Conservation (phyloP, 768 basidiomycete genomes). For the Porphyrellus cyaneotinctus region DNA sequence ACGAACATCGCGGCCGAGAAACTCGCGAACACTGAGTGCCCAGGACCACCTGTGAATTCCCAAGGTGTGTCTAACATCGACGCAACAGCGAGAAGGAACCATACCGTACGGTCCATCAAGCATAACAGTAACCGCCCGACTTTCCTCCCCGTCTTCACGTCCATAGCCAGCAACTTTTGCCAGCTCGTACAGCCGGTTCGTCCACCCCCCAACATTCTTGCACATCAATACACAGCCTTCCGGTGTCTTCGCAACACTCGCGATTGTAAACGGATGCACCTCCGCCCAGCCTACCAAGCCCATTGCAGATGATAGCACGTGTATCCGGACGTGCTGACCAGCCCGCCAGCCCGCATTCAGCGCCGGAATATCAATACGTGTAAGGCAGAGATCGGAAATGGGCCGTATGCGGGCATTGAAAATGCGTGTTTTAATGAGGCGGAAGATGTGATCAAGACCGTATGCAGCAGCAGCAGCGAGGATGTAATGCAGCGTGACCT, state of each 20-base stretch:
- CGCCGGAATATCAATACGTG: constrained; percentile 43
- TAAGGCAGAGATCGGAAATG: constrained; percentile 43
- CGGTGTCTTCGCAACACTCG: constrained; percentile 37
- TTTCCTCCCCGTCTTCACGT: constrained; percentile 24
- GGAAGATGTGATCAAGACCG: constrained; percentile 42
- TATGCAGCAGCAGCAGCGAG: constrained; percentile 39
- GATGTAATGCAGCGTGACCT: constrained; percentile 38
- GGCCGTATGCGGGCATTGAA: constrained; percentile 41
- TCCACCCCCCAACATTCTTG: constrained; percentile 52
- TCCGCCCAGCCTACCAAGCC: constrained; percentile 40
- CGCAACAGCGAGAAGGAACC: background rate
- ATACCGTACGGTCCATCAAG: constrained; percentile 55
- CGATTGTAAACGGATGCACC: constrained; percentile 52
- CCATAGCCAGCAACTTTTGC: constrained; percentile 36
- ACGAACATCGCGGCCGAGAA: constrained; percentile 54
- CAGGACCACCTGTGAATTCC: constrained; percentile 34
- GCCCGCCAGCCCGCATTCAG: constrained; percentile 53
- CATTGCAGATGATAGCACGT: constrained; percentile 40
- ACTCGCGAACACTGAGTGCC: constrained; percentile 44
- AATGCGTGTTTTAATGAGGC: constrained; percentile 46
- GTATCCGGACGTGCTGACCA: constrained; percentile 57
- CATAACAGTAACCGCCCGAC: constrained; percentile 35
- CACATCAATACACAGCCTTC: constrained; percentile 48
- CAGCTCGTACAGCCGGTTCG: constrained; percentile 38
- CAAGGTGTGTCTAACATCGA: background rate